Evolutionary conservation across 352 stramenopile genomes (phyloP).

Genomic region (Phytophthora cactorum): DNA sequence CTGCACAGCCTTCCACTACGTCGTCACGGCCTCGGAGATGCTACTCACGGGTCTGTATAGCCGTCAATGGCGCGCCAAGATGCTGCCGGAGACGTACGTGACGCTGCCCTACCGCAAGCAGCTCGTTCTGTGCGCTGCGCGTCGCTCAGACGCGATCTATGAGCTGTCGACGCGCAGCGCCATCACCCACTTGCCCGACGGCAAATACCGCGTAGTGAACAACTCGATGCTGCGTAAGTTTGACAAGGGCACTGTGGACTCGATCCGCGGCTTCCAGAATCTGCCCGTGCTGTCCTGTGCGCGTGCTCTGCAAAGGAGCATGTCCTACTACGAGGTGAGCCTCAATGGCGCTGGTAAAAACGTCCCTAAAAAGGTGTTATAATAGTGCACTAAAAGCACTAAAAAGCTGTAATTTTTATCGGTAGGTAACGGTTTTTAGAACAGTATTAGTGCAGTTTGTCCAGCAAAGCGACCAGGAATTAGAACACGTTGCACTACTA

Average conservation of each 20-base stretch:
- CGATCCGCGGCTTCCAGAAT: slow-evolving; percentile 57
- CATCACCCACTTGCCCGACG: slow-evolving; percentile 44
- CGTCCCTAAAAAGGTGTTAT: too few species aligned
- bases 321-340: slow-evolving; percentile 85
- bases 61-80: slow-evolving; percentile 53
- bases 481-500: too few species aligned
- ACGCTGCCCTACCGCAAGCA: slow-evolving; percentile 50
- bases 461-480: too few species aligned
- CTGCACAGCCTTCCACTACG: slow-evolving; percentile 65
- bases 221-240: slow-evolving; percentile 88
- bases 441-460: too few species aligned
- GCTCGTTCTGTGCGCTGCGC: slow-evolving; percentile 51
- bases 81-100: slow-evolving; percentile 46
- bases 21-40: slow-evolving; percentile 48
- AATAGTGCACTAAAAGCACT: too few species aligned
- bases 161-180: slow-evolving; percentile 68
- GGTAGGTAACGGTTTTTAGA: too few species aligned
- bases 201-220: slow-evolving; percentile 67
- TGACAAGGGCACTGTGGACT: slow-evolving; percentile 71
- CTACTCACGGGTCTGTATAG: slow-evolving; percentile 68
- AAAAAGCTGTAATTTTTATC: too few species aligned
- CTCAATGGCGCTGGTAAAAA: too few species aligned
- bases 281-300: slow-evolving; percentile 68
- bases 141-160: slow-evolving; percentile 36
- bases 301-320: slow-evolving; percentile 48